These are phyloP conservation scores for Leccinum aurantiacum DNA, from an alignment of 768 basidiomycete species.

Conservation along the genomic window DNA sequence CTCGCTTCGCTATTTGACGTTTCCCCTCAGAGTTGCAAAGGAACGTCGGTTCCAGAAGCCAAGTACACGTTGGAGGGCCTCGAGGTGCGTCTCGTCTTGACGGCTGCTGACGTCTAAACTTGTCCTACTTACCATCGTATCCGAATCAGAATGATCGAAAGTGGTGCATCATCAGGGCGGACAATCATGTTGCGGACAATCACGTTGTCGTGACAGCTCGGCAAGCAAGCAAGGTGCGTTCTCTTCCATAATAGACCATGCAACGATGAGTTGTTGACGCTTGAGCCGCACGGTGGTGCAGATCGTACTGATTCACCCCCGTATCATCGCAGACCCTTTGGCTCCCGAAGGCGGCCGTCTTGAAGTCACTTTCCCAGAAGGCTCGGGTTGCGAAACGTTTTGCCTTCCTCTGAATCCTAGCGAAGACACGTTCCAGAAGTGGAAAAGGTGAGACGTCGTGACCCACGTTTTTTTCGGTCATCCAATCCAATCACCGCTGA, in stretches of 20 bases:
- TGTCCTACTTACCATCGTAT: conserved; percentile 1
- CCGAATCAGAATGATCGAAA: conserved; percentile 61
- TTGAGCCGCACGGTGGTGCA: conserved; percentile 25
- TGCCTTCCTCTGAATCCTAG: conserved; percentile 58
- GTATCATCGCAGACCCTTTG: conserved; percentile 45
- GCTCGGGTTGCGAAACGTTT: conserved; percentile 57
- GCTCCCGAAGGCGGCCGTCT: conserved; percentile 50
- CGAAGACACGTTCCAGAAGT: conserved; percentile 45
- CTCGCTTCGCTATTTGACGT: neutral
- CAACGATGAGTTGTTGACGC: neutral
- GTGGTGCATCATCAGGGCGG: conserved; percentile 67
- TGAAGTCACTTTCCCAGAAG: conserved; percentile 58
- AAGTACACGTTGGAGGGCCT: conserved; percentile 63
- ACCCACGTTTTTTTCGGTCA: neutral
- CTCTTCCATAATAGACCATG: neutral
- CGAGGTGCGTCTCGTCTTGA: conserved; percentile 46
- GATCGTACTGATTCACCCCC: conserved; percentile 69
- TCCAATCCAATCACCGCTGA: conserved; percentile 2
- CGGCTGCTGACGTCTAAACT: neutral
- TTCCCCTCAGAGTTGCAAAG: conserved; percentile 65
- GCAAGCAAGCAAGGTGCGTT: conserved; percentile 53
- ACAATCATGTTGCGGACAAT: conserved; percentile 44
- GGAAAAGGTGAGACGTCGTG: conserved; percentile 52
- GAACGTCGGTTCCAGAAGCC: conserved; percentile 56
- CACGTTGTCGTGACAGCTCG: conserved; percentile 66